Evolutionary conservation across 768 basidiomycete species (phyloP), one percentile per base, ranked within the genome.

Genomic region (Panaeolus papilionaceus): DNA sequence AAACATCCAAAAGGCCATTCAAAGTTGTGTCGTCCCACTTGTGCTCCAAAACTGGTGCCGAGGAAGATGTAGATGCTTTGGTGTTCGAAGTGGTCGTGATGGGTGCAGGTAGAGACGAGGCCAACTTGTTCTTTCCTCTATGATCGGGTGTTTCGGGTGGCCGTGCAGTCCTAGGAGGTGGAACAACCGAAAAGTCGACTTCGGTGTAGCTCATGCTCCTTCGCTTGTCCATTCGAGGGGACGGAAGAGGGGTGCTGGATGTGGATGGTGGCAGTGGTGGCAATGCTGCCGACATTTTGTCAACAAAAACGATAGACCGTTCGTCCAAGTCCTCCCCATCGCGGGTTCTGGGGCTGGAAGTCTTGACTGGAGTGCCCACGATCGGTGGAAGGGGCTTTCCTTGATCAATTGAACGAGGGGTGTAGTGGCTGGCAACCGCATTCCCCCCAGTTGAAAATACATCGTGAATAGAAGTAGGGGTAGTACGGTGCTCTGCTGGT

Each of bases 181-280:
- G 75, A 2, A 79, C 75, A 69, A 83, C 84, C 75, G 86, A 84
- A 62, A 85, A 71, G 44, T 91, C 91, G 7, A 84, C 83, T 73
- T 91, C 88, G 63, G 90, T 85, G 63, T 91, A 86, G 70, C 92
- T 93, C 86, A 89, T 86, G 74, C 91, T 93, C 67, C 92, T 81
- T 71, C 90, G 86, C 71, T 90, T 89, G 69, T 75, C 76, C 62
- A 71, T 76, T 51, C 75, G 74, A 16, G 77, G 70, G 10, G 74
- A 72, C 49, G 74, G 74, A 33, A 77, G 72, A 37, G 82, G 78
- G 61, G 77, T 76, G 5, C 74, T 70, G 2, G 73, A 75, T 64
- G 78, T 71, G 38, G 77, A 68, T 68, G 72, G 66, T 38, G 75
- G 75, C 8, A 79, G 74, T 45, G 79, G 81, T 38, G 81, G 77